Base-by-base conservation (phyloP, 2,329 filamentous ascomycete species). In the Pseudogymnoascus sp. region DNA sequence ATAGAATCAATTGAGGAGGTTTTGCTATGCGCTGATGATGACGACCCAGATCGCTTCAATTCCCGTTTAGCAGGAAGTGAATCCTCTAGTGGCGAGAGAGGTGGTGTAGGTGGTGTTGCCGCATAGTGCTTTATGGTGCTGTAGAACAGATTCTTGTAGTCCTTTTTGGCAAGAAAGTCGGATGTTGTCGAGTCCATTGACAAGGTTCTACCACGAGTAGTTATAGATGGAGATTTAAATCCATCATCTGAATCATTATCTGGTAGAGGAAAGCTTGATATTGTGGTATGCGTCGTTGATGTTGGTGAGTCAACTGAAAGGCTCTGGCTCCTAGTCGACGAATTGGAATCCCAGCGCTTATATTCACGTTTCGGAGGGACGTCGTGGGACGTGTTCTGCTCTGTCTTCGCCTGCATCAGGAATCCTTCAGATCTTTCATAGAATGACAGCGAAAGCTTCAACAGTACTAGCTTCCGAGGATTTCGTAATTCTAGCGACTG, bases 401-500 rank as follows among this genome's bases (percentile, higher is more conserved):
- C 50, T 7, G n/a, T 36, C 11, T 21, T 56, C 10, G 50, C 50
- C 28, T 56, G 5, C 50, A 56, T 56, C 50, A 56, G 21, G 28
- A 56, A 56, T 18, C 50, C 50, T 36, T 56, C 50, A 4, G 50
- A 56, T 56, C 50, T 56, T 36, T 56, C 50, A 34, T 56, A 56
- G 14, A 56, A 56, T 56, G 50, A 56, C 16, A 56, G 28, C 16
- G 50, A 34, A 34, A 56, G 28, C 28, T 56, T 56, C 28, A 56
- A 16, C 50, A 56, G 28, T 18, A 56, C 50, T 21, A 56, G 28
- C 50, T 56, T 56, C 14, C 50, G 50, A 18, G 50, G 50, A 56
- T 56, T 56, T 56, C 16, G 28, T 56, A 56, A 36, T 56, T 56
- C 50, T 18, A 73, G 67, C 16, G 66, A 63, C 2, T 66, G 66